Evolutionary conservation across 2,329 filamentous ascomycete genomes (phyloP).

Genomic region (Colletotrichum sp.): DNA sequence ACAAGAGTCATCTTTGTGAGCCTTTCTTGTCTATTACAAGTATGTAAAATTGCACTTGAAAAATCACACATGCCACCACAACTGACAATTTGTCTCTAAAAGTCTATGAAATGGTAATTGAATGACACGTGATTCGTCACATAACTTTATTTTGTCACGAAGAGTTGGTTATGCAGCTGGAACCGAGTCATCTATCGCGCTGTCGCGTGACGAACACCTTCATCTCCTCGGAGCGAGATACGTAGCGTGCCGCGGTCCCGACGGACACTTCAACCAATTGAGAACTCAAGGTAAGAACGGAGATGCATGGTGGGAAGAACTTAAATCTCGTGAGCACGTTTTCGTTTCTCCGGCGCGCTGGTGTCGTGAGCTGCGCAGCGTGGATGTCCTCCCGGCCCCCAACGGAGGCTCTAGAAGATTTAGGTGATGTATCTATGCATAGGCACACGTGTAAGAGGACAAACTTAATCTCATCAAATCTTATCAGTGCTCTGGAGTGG

Average conservation of each 20-base stretch:
- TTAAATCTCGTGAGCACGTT: background rate
- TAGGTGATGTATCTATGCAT: background rate
- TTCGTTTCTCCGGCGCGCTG: background rate
- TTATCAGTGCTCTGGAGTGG: background rate
- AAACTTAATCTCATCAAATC: background rate
- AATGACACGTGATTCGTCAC: rapidly evolving
- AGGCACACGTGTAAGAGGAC: background rate
- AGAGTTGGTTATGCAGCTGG: background rate
- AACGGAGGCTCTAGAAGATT: rapidly evolving
- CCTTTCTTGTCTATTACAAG: too few species aligned
- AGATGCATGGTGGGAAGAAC: rapidly evolving
- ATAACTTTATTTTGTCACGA: background rate
- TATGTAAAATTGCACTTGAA: too few species aligned
- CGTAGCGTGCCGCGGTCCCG: background rate
- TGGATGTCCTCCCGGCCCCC: background rate
- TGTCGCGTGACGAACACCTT: rapidly evolving
- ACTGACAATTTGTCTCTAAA: rapidly evolving
- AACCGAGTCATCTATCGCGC: background rate
- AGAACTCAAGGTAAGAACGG: background rate
- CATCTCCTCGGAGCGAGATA: background rate
- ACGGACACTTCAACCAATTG: background rate
- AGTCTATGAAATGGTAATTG: rapidly evolving
- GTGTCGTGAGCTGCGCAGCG: too few species aligned
- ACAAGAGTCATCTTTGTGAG: background rate
- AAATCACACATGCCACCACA: background rate